These are phyloP conservation scores for Candida pseudoviswanathii DNA, from an alignment of 1,139 yeast genomes.

Conservation along the genomic window DNA sequence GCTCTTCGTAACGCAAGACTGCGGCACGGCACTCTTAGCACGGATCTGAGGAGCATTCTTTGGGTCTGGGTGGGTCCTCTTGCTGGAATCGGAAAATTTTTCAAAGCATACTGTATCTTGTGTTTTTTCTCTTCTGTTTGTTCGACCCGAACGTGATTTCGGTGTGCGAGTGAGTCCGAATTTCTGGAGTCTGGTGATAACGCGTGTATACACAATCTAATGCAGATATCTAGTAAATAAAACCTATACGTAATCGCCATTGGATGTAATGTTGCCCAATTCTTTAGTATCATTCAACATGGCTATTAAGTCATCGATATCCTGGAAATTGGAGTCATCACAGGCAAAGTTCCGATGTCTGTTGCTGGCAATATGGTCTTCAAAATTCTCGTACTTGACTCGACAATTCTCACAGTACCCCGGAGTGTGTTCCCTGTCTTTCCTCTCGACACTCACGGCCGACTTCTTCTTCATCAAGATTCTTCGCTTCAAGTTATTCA, in stretches of 20 bases:
- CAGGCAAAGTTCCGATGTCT: slow-evolving; percentile 83
- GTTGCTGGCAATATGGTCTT: slow-evolving; percentile 69
- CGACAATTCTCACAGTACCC: slow-evolving; percentile 96
- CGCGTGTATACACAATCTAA: background rate
- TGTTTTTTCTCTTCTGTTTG: background rate
- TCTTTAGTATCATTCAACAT: slow-evolving; percentile 47
- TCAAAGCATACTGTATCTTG: background rate
- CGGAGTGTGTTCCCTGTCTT: slow-evolving; percentile 55
- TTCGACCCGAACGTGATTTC: too few species aligned
- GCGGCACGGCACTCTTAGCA: background rate
- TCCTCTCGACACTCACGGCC: slow-evolving; percentile 21
- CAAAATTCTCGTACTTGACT: slow-evolving; percentile 78
- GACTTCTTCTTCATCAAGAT: slow-evolving; percentile 46
- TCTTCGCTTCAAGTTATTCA: slow-evolving; percentile 59
- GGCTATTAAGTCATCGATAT: slow-evolving; percentile 70
- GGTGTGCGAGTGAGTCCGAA: too few species aligned
- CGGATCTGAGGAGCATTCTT: slow-evolving; percentile 1
- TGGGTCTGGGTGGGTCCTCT: background rate
- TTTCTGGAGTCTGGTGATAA: background rate
- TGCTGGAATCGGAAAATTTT: slow-evolving; percentile 1
- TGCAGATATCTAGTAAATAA: background rate
- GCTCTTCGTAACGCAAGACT: background rate
- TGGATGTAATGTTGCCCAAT: slow-evolving; percentile 46
- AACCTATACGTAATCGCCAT: slow-evolving; percentile 36
- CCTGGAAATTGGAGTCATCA: slow-evolving; percentile 68